Evolutionary conservation across 2,329 filamentous ascomycete species (phyloP).

Genomic region (Microthyrium microscopicum): DNA sequence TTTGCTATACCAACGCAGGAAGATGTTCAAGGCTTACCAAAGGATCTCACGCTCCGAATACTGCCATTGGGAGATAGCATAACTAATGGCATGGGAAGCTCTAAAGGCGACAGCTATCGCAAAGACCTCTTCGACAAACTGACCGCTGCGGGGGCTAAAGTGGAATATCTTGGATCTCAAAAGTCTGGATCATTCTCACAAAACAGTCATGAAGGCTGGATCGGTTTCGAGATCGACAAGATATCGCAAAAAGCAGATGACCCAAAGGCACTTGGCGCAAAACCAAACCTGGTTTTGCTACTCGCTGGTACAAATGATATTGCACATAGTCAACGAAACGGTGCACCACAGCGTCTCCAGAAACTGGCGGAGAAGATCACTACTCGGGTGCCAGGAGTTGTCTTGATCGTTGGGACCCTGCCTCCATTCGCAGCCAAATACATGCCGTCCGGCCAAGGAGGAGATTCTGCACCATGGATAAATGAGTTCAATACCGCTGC

Average conservation of each 20-base stretch:
- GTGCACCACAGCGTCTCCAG: no score
- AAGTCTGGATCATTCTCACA: slow-evolving; percentile 23
- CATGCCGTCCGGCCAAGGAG: no score
- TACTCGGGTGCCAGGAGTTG: no score
- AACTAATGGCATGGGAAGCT: slow-evolving; percentile 20
- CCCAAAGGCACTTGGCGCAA: slow-evolving; percentile 8
- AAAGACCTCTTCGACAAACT: slow-evolving; percentile 19
- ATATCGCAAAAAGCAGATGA: slow-evolving; percentile 22
- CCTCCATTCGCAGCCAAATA: no score
- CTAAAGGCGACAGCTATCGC: slow-evolving; percentile 26
- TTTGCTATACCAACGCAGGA: no score
- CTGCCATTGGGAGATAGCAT: slow-evolving; percentile 23
- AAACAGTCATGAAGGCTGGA: slow-evolving; percentile 30
- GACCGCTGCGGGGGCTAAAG: slow-evolving; percentile 8
- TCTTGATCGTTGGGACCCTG: no score
- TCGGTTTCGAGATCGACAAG: slow-evolving; percentile 25
- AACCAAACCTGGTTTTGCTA: slow-evolving; percentile 26
- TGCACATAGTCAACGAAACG: no score
- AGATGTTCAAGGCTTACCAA: no score
- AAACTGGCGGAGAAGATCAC: no score
- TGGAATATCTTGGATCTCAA: slow-evolving; percentile 24
- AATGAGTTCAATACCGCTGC: no score
- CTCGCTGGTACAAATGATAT: slow-evolving; percentile 30
- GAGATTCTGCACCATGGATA: no score
- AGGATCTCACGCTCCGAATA: no score